Evolutionary conservation across 2,329 filamentous ascomycete genomes (phyloP), one percentile per base, ranked within the genome.

Genomic region (Colletotrichum ledebouriae): DNA sequence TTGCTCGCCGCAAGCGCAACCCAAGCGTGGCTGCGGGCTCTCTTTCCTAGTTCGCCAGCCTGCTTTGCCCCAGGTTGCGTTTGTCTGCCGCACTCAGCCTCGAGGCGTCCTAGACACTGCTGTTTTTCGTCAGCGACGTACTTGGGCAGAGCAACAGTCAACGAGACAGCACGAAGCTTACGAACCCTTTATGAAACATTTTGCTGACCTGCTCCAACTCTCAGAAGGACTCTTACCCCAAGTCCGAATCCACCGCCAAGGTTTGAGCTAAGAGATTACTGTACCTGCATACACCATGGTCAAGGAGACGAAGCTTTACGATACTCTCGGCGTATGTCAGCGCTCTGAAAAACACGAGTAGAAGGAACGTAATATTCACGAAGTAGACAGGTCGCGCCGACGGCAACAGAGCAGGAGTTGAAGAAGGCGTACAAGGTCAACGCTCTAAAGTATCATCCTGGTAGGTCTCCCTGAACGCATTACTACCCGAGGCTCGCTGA

Each of bases 391-490:
- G 92, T 97, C 73, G 72, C 92, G 75, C 91, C 93, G 72, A 90
- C 87, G 75, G 93, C 92, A 73, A 91, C 91, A 67, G 95, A 98
- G 75, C 85, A 90, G 73, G 92, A 98, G 82, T 84, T 99, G 73
- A 98, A 96, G 85, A 94, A 94, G 77, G 94, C 90, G 74, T 97
- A 96, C 87, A 94, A 93, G 81, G 89, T 91, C 73, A 89, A 90
- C 74, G 93, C 93, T 39, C 83, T 96, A 70, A 96, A 95, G 82
- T 92, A 90, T 80, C 93, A 97, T 77, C 93, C 93, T 78, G 92
- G 91, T 93, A 87, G 73, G 88, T 79, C 67, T n/a, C 50, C 22
- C 52, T n/a, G 44, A 7, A 22, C 12, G 42, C 42, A 12, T 13
- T 6, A 15, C 17, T 13, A 34, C 41, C 11, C 17, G 13, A 22